Evolutionary conservation across 2,329 filamentous ascomycete species (phyloP), one percentile per base, ranked within the genome.

Genomic region (Lasiodiplodia sp.): DNA sequence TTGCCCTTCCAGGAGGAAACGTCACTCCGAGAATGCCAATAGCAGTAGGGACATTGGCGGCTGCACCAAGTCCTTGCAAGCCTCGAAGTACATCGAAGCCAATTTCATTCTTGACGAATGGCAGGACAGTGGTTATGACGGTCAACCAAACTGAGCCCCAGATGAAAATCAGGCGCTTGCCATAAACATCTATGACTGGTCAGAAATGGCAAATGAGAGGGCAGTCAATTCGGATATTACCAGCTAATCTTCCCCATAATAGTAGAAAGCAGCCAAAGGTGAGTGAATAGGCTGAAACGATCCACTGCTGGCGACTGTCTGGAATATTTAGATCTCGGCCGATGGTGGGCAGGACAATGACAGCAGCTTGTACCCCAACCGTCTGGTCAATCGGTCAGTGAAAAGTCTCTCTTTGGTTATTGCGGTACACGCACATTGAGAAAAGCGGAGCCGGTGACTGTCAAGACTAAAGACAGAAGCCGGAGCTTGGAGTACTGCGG

Each of bases 1-100:
- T 91, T 5, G 88, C 86, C 71, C 86, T 87, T 0, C 89, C 88
- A 0, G 88, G 88, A 1, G 86, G 85, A 64, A 91, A 91, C 0
- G 87, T 90, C 2, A 87, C 86, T 0, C 88, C 89, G 1, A 91
- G 78, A 51, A 91, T 91, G 0, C 89, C 89, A 74, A 91, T 88
- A 0, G 89, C 89, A 0, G 88, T 90, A 0, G 89, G 89, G 0
- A 91, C 87, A 70, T 89, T 91, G 16, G 88, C 87, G 3, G 89
- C 89, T 44, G 87, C 87, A 1, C 88, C 88, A 79, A 91, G 75
- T 2, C 89, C 89, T 71, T 91, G 88, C 18, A 91, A 79, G 0
- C 85, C 89, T 10, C 89, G 82, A 72, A 91, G 87, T 1, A 91
- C 65, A 75, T 91, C 84, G 74, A 91, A 90, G 6, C 83, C 86